Evolutionary conservation across 257 asterid species (phyloP).

Genomic region (Agastache rugosa): DNA sequence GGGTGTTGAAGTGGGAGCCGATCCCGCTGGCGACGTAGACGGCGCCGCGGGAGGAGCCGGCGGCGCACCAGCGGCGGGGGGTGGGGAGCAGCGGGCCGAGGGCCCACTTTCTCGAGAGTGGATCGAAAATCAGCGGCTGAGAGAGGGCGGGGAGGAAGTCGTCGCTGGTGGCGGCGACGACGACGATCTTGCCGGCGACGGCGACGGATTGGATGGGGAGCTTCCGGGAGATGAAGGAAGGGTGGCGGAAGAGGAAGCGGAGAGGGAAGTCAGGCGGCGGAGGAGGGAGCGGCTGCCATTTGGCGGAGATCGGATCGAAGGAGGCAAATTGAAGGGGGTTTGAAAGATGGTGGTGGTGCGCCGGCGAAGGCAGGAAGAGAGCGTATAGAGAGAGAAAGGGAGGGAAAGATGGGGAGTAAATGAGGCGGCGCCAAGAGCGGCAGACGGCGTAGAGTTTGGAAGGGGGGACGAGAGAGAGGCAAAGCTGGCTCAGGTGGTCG

Average conservation of each 20-base stretch:
- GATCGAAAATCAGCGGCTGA: constrained; percentile 64
- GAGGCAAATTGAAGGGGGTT: constrained; percentile 46
- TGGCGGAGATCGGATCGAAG: constrained; percentile 72
- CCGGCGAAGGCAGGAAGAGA: constrained; percentile 42
- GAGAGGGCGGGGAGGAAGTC: constrained; percentile 69
- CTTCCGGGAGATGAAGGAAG: constrained; percentile 75
- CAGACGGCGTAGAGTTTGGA: constrained; percentile 61
- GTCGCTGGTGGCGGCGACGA: constrained; percentile 79
- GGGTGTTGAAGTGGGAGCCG: constrained; percentile 63
- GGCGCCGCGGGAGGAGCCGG: constrained; percentile 48
- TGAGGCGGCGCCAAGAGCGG: constrained; percentile 77
- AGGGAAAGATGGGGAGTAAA: constrained; percentile 74
- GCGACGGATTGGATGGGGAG: constrained; percentile 71
- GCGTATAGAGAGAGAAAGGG: constrained; percentile 75
- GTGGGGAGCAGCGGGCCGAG: constrained; percentile 57
- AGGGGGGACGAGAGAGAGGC: constrained; percentile 65
- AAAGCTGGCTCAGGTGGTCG: constrained; percentile 64
- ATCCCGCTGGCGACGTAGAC: constrained; percentile 84
- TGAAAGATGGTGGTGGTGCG: constrained; percentile 20
- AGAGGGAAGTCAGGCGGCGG: constrained; percentile 57
- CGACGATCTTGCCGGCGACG: constrained; percentile 57
- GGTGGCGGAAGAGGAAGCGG: constrained; percentile 67
- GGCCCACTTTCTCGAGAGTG: constrained; percentile 48
- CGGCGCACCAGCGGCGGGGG: constrained; percentile 90
- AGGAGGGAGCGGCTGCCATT: constrained; percentile 63